Base-by-base conservation (phyloP, 805 yeast species). In the Barnettozyma sucrosica region DNA sequence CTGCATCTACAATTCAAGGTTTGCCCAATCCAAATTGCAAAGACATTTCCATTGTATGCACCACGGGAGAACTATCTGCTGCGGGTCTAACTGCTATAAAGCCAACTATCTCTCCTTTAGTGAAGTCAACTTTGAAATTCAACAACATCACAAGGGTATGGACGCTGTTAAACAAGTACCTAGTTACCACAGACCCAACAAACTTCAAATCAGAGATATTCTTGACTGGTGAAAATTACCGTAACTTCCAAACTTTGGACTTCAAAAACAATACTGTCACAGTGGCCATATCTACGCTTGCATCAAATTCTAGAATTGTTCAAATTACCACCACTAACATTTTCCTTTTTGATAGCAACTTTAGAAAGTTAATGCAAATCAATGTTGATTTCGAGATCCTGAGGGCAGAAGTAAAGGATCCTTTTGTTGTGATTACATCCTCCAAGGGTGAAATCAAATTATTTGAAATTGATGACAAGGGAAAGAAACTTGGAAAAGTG, bases 91-190 rank as follows among this genome's bases (percentile, higher is more conserved):
- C 83, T 30, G 72, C 83, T 4, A 73, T 87, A 49, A 75, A 81
- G 23, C 87, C 89, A 6, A 72, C 84, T 3, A 72, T 89, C 13
- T 80, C 81, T 49, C 95, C 96, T 1, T 63, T 61, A 0, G 76
- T 89, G 8, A 76, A 78, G 44, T 78, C 87, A 2, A 81, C 89
- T 3, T 71, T 87, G 45, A 81, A 79, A 51, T 85, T 85, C 57
- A 83, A 83, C 19, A 84, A 80, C 59, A 82, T 85, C 30, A 79
- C 82, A 53, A 79, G 82, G 55, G 74, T 86, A 57, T 89, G 95
- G 95, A 84, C 85, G 37, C 64, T 87, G 25, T 66, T 69, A 43
- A 80, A 80, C 57, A 74, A 74, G 51, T 86, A 76, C 58, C 67
- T 88, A 42, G 73, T 88, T 19, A 84, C 95, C 0, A 84, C 95